Base-by-base conservation (phyloP, 768 basidiomycete genomes). In the Leccinum arenicola region DNA sequence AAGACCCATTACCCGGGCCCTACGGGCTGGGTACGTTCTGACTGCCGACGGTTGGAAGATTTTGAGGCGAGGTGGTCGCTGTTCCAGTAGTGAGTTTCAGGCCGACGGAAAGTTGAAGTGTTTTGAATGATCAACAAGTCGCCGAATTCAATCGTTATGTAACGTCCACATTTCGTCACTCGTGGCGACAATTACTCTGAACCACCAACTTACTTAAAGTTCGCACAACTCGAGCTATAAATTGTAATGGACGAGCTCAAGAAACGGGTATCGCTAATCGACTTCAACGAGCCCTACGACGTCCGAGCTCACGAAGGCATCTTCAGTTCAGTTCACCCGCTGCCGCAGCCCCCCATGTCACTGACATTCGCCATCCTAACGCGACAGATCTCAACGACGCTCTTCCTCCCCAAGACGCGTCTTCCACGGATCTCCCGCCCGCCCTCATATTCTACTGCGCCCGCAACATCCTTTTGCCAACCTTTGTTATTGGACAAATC, bases 401-500 rank as follows among this genome's bases (percentile, higher is more conserved):
- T 12, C 57, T 56, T 23, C 4, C 49, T 47, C 6, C 52, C 4
- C 2, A 10, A n/a, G 38, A 56, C 55, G 6, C 38, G 19, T 38
- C 58, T 14, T 31, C 53, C 31, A 6, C 43, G 6, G 7, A 21
- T 2, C 23, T 45, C 7, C 64, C 65, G 1, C 69, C 69, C 5
- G 40, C 52, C 4, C 36, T 73, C 51, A 29, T 71, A 25, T 66
- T 73, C 56, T 73, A 73, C 50, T 57, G 58, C 6, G 68, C 59
- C 4, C 71, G 68, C 50, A 73, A 73, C 56, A 71, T 73, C 29
- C 64, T 74, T 11, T 62, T 19, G 0, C 72, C 73, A 4, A 53
- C 57, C n/a, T 69, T 73, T 50, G 66, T 73, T 12, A 6, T 73
- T 11, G 73, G 71, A 4, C 72, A 73, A 53, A 66, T 73, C 17